These are phyloP conservation scores for Acanthamoeba triangularis DNA, from an alignment of 208 protist species.

Conservation along the genomic window DNA sequence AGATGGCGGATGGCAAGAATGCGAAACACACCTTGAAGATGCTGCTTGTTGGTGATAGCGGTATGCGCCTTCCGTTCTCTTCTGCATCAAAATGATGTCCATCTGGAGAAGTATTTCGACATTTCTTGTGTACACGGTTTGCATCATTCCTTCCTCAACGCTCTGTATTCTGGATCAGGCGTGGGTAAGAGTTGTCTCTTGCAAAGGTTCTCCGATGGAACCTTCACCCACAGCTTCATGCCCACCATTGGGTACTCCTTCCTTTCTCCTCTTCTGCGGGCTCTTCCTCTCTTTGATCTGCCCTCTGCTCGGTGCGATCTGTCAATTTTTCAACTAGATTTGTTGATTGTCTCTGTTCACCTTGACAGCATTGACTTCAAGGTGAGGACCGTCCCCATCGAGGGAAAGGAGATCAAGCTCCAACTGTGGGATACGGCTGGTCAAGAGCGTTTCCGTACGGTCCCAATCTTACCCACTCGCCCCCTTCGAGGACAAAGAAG, in stretches of 20 bases:
- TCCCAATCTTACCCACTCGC: slow-evolving; percentile 14
- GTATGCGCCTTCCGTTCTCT: slow-evolving; percentile 2
- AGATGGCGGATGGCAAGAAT: slow-evolving; percentile 21
- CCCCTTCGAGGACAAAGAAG: background rate
- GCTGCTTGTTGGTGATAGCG: slow-evolving; percentile 92
- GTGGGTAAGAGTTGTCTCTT: slow-evolving; percentile 95
- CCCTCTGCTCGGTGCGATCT: background rate
- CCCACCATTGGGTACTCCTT: slow-evolving; percentile 90
- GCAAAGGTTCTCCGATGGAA: slow-evolving; percentile 95
- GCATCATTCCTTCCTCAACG: background rate
- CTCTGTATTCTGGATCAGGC: slow-evolving; percentile 81
- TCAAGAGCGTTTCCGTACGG: slow-evolving; percentile 88
- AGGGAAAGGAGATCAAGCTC: slow-evolving; percentile 94
- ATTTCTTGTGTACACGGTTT: background rate
- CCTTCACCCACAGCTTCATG: slow-evolving; percentile 95
- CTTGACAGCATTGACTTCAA: slow-evolving; percentile 94
- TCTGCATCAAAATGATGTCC: background rate
- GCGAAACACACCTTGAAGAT: slow-evolving; percentile 91
- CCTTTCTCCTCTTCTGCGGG: slow-evolving; percentile 9
- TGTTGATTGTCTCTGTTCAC: background rate
- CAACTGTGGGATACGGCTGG: slow-evolving; percentile 95
- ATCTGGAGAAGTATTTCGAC: background rate
- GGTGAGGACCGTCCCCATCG: slow-evolving; percentile 94
- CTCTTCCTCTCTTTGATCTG: background rate
- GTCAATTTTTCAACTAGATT: background rate